Evolutionary conservation across 768 basidiomycete species (phyloP).

Genomic region (Tulasnella sp.): DNA sequence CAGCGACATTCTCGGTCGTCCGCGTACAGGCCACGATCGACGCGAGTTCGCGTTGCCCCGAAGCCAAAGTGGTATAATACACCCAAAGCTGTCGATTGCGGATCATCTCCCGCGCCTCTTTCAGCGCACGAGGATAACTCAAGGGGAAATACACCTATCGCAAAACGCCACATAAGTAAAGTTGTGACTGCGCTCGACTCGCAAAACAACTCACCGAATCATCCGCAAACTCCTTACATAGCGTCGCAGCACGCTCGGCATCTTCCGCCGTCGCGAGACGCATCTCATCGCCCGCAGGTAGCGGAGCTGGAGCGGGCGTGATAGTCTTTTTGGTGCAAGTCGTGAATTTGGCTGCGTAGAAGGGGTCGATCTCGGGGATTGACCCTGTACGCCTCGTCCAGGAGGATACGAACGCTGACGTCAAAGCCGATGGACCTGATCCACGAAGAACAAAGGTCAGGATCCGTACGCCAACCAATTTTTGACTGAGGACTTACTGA

Average conservation of each 20-base stretch:
- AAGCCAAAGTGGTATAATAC: slow-evolving; percentile 32
- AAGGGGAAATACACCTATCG: slow-evolving; percentile 46
- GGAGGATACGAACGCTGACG: slow-evolving; percentile 33
- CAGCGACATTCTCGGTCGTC: slow-evolving; percentile 39
- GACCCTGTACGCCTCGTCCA: slow-evolving; percentile 42
- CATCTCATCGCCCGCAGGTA: slow-evolving; percentile 31
- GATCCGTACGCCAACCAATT: neutral
- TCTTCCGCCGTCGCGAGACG: slow-evolving; percentile 36
- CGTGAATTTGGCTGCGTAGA: slow-evolving; percentile 50
- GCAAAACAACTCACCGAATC: slow-evolving; percentile 38
- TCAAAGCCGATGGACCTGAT: slow-evolving; percentile 34
- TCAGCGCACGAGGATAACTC: slow-evolving; percentile 29
- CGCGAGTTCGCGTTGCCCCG: slow-evolving; percentile 30
- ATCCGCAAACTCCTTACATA: slow-evolving; percentile 45
- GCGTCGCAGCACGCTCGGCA: slow-evolving; percentile 31
- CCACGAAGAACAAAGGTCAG: neutral
- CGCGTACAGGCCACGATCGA: slow-evolving; percentile 60
- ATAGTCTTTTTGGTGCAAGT: slow-evolving; percentile 41
- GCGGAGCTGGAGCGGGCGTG: slow-evolving; percentile 19
- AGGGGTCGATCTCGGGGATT: slow-evolving; percentile 30
- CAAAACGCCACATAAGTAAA: slow-evolving; percentile 1
- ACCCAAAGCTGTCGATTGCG: slow-evolving; percentile 44
- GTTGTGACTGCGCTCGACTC: slow-evolving; percentile 7
- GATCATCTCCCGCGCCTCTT: slow-evolving; percentile 44
- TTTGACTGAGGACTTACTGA: slow-evolving; percentile 25